Conservation (phyloP, 495 filamentous ascomycete species). For the Aspergillus egyptiacus region DNA sequence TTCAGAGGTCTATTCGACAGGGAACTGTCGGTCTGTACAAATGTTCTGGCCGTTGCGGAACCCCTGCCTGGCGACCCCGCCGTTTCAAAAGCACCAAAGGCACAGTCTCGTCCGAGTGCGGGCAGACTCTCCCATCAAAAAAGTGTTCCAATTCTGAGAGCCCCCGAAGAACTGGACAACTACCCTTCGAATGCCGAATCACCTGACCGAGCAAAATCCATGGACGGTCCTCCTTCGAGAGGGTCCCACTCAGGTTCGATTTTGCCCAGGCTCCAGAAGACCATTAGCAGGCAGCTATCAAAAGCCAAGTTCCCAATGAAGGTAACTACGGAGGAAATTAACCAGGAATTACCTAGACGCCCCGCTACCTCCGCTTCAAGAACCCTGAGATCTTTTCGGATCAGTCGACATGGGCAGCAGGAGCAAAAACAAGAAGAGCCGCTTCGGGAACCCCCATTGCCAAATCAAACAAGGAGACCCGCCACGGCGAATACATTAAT, state of each 20-base stretch:
- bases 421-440: conserved; percentile 14
- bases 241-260: conserved; percentile 12
- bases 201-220: conserved; percentile 5
- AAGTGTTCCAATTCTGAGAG: conserved; percentile 19
- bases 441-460: conserved; percentile 6
- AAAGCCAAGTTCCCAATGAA: conserved; percentile 23
- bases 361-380: conserved; percentile 29
- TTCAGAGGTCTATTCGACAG: conserved; percentile 14
- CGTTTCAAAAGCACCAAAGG: conserved; percentile 6
- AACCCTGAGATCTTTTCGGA: conserved; percentile 20
- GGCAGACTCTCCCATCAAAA: conserved; percentile 18
- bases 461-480: conserved; percentile 10
- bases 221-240: conserved; percentile 7
- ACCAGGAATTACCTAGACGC: conserved; percentile 11
- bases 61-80: conserved; percentile 33
- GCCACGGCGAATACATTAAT: conserved; percentile 8
- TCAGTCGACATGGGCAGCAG: conserved; percentile 16
- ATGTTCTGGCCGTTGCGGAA: conserved; percentile 20
- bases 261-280: conserved; percentile 20
- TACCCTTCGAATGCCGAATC: background rate
- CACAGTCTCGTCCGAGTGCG: conserved; percentile 9
- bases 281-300: conserved; percentile 26
- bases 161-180: background rate
- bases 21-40: conserved; percentile 2
- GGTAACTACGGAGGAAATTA: conserved; percentile 20